Evolutionary conservation across 164 flowering plant species (phyloP).

Genomic region (Piper longum): DNA sequence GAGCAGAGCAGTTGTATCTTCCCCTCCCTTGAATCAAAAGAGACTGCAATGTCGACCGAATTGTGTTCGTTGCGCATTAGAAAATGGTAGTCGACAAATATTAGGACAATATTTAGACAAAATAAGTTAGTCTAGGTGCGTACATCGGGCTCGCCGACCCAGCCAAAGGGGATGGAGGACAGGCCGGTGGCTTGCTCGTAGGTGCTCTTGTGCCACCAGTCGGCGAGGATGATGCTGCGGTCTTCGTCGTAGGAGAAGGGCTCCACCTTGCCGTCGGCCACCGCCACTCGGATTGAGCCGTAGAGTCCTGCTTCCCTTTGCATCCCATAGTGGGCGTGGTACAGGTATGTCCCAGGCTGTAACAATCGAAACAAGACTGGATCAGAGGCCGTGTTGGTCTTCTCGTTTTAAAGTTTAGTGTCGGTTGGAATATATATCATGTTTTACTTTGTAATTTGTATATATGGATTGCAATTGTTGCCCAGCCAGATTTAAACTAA

Average conservation of each 20-base stretch:
- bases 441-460: too few relatives aligned
- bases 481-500: too few relatives aligned
- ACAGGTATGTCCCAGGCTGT: conserved; percentile 79
- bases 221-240: conserved; percentile 49
- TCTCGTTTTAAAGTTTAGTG: too few relatives aligned
- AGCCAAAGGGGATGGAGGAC: conserved; percentile 51
- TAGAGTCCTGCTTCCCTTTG: conserved; percentile 75
- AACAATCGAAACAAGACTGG: background rate
- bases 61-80: too few relatives aligned
- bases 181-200: conserved; percentile 57
- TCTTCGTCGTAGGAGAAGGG: conserved; percentile 72
- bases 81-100: too few relatives aligned
- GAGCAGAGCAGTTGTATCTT: conserved; percentile 48
- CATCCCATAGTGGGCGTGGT: conserved; percentile 93
- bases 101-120: too few relatives aligned
- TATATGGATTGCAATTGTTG: too few relatives aligned
- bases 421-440: too few relatives aligned
- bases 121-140: background rate
- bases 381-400: too few relatives aligned
- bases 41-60: conserved; percentile 34
- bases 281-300: conserved; percentile 52
- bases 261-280: conserved; percentile 41
- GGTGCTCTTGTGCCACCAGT: conserved; percentile 73
- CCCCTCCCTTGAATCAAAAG: conserved; percentile 79
- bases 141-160: conserved; percentile 93